phyloP scores from a whole-genome alignment of 805 yeast species.

The Teunomyces kruisii region DNA sequence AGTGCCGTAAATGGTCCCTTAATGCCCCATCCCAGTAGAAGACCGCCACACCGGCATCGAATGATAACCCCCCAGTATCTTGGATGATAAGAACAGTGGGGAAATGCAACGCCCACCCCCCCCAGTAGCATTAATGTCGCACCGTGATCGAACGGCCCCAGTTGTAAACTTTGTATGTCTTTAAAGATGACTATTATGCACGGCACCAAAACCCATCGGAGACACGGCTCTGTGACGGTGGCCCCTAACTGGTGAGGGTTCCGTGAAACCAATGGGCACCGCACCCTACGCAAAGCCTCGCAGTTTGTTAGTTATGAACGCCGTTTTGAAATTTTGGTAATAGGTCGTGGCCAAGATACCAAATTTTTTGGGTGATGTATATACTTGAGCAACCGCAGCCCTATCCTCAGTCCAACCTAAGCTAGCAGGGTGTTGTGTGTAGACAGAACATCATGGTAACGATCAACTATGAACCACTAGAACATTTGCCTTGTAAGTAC shows the following conservation, averaged over 20 bases:
- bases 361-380: not conserved
- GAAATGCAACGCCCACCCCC: not conserved
- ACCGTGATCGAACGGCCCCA: not conserved
- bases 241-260: not conserved
- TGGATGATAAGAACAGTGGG: not conserved
- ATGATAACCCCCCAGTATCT: not conserved
- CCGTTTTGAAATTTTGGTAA: not conserved
- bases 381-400: not conserved
- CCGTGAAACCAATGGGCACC: not conserved
- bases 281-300: not conserved
- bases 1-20: not conserved
- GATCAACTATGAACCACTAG: slow-evolving; percentile 34
- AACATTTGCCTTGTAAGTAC: slow-evolving; percentile 42
- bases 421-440: not conserved
- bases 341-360: not conserved
- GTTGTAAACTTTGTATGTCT: too few species aligned
- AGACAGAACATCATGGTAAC: slow-evolving; percentile 6
- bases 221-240: not conserved
- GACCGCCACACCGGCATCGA: not conserved
- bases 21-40: not conserved
- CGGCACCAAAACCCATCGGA: not conserved
- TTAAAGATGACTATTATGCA: not conserved
- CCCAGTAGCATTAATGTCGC: not conserved
- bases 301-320: not conserved
- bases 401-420: not conserved